These are phyloP conservation scores for Babesia bovis DNA, from an alignment of 169 alveolate genomes.

Conservation along the genomic window DNA sequence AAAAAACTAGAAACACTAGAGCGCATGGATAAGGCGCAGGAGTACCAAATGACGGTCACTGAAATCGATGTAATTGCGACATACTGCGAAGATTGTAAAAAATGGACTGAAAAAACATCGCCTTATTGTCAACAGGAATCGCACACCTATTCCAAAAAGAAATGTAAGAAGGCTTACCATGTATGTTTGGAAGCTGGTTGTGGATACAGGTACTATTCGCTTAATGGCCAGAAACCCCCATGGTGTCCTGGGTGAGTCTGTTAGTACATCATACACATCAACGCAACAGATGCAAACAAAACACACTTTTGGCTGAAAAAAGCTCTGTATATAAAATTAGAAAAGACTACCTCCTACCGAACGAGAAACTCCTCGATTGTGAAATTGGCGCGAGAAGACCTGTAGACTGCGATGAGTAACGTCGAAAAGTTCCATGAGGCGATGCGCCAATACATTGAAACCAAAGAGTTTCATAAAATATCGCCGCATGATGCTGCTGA, in stretches of 20 bases:
- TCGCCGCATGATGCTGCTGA: conserved; percentile 49
- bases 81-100: conserved; percentile 36
- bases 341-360: conserved; percentile 43
- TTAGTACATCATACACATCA: not conserved
- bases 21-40: conserved; percentile 36
- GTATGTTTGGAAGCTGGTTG: conserved; percentile 21
- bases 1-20: conserved; percentile 8
- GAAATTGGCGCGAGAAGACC: conserved; percentile 33
- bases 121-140: conserved; percentile 39
- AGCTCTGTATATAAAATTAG: conserved; percentile 27
- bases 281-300: conserved; percentile 27
- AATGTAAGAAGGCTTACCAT: conserved; percentile 36
- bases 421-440: conserved; percentile 43
- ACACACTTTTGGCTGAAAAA: conserved; percentile 26
- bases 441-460: conserved; percentile 40
- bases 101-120: conserved; percentile 22
- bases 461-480: conserved; percentile 23
- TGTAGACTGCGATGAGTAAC: conserved; percentile 6
- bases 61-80: conserved; percentile 14
- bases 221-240: conserved; percentile 50
- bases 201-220: conserved; percentile 31
- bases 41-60: conserved; percentile 26
- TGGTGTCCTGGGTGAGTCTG: conserved; percentile 44
- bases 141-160: not conserved
- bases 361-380: conserved; percentile 26